Base-by-base conservation (phyloP, 805 yeast species). In the Spathaspora boniae region DNA sequence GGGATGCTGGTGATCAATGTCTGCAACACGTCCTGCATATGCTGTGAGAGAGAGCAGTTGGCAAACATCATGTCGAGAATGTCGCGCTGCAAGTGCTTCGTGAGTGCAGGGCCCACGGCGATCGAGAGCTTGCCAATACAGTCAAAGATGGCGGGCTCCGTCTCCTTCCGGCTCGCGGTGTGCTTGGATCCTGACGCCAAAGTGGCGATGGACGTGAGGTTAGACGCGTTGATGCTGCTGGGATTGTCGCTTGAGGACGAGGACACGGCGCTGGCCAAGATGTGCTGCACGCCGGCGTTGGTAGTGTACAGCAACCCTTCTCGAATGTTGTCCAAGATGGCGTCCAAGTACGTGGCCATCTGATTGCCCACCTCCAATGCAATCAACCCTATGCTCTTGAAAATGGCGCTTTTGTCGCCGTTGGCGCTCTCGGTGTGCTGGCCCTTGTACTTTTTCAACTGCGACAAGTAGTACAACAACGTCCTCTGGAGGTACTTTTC, bases 41-140 rank as follows among this genome's bases (percentile, higher is more conserved):
- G 82, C 45, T 78, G 82, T n/a, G 87, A 82, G 35, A 91, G 70
- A 0, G 96, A 85, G 42, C 96, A 87, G 31, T 81, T 74, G 23
- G 65, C 60, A 47, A 91, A 71, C 62, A 91, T 74, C 60, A 85
- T 70, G 45, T 83, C 89, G 34, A 91, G 62, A 16, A 91, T 72
- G 49, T 86, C 95, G 42, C 82, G 74, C 44, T 87, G 89, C 37
- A 93, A 63, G 54, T 86, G 88, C 52, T 91, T 93, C 0, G 96
- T 86, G 37, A 91, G 66, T 0, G 96, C 95, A 9, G 96, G 94
- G 0, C 97, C 97, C 11, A 91, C 86, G 0, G 98, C 91, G 17
- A 74, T 72, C 0, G 96, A 89, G 24, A 93, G 62, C 59, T 86
- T 84, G 0, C 94, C 86, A 29, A 91, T 72, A 54, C 98, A 93